phyloP scores from a whole-genome alignment of 371 early-diverging fungal species.

The Mortierella sp. region DNA sequence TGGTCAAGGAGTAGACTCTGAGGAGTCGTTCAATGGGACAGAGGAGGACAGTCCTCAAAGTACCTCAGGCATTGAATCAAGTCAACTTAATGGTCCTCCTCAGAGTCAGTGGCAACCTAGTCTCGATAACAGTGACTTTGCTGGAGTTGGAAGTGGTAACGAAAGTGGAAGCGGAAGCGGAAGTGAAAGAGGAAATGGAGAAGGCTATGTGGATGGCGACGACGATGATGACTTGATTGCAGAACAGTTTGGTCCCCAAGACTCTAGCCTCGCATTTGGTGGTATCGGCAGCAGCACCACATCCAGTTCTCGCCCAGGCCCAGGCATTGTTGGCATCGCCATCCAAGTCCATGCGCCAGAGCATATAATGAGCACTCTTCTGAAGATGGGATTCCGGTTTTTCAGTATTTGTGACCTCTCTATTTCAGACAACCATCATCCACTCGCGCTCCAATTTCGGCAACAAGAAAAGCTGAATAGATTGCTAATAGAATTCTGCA shows the following conservation, averaged over 20 bases:
- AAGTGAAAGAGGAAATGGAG: neutral
- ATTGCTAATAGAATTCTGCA: constrained; percentile 50
- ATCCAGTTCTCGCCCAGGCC: constrained; percentile 50
- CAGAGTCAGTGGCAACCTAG: neutral
- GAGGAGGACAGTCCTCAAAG: constrained; percentile 9
- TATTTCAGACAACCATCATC: constrained; percentile 38
- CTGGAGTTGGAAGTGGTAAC: neutral
- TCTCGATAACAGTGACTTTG: neutral
- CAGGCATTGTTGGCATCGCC: constrained; percentile 53
- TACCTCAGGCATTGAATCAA: neutral
- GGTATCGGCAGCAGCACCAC: constrained; percentile 50
- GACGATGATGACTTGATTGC: constrained; percentile 9
- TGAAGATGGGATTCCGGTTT: constrained; percentile 52
- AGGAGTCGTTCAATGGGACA: constrained; percentile 11
- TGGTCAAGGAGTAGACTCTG: constrained; percentile 5
- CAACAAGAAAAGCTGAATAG: constrained; percentile 47
- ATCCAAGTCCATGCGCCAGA: constrained; percentile 52
- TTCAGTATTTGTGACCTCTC: constrained; percentile 52
- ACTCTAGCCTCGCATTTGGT: constrained; percentile 49
- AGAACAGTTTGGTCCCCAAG: constrained; percentile 27
- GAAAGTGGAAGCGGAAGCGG: neutral
- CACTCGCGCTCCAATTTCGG: constrained; percentile 43
- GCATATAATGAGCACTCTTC: constrained; percentile 24
- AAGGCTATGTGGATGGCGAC: neutral
- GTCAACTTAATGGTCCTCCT: neutral